Base-by-base conservation (phyloP, 2,329 filamentous ascomycete genomes). In the Fusarium annulatum region DNA sequence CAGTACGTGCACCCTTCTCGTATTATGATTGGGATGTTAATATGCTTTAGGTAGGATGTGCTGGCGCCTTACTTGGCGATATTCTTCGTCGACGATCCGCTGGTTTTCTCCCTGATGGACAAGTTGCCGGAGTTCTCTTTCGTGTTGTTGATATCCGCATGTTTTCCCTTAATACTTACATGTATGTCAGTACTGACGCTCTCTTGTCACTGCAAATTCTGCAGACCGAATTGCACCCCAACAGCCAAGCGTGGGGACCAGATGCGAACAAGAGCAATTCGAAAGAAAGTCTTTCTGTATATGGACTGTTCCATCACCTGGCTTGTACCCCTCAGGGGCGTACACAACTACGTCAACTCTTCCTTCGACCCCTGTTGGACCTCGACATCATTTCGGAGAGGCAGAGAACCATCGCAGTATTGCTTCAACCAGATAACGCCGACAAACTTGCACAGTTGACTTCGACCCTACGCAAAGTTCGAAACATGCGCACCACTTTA, bases 221-320 rank as follows among this genome's bases (percentile, higher is more conserved):
- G 33, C 92, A 93, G 62, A 90, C 92, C 3, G 95, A 98, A 80
- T 89, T 89, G 16, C 94, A 97, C 80, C 95, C 94, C 9, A 95
- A 94, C 78, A 91, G 89, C 53, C 93, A 96, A 71, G 93, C 92
- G 75, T 92, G 93, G 82, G 93, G 93, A 5, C 39, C 72, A 45
- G 72, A 77, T 52, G 56, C 73, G 23, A 78, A 66, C 34, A 76
- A 85, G 33, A 90, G 88, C 3, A 91, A 89, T 26, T 88, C 89
- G 2, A 97, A 96, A 80, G 95, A 97, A 82, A 93, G 90, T 21
- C 86, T 96, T 3, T 98, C 94, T 0, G 84, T 97, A 1, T 97
- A 93, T 80, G 95, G 94, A 0, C 84, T 98, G 1, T 97, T 98
- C 69, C 90, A 92, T 65, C 86, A 90, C 62, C 84, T 96, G 36